phyloP scores from a whole-genome alignment of 2,329 filamentous ascomycete species.

The Trichothecium roseum region DNA sequence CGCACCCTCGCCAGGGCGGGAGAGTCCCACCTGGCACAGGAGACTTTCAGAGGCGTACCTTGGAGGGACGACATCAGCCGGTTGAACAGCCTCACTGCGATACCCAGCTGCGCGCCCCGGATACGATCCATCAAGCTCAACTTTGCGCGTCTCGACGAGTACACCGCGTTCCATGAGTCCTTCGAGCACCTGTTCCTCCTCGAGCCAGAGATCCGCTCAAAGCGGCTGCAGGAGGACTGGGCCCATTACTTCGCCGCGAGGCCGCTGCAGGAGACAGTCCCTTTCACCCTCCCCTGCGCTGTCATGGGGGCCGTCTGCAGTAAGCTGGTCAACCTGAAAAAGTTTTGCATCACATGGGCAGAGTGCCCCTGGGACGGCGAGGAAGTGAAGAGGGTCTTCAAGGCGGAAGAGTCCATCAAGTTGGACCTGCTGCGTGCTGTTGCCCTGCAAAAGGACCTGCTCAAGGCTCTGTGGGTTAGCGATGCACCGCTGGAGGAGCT shows the following conservation, averaged over 20 bases:
- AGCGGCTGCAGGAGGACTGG: slow-evolving; percentile 23
- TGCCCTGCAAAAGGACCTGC: slow-evolving; percentile 10
- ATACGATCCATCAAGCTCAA: slow-evolving; percentile 35
- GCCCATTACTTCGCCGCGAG: slow-evolving; percentile 24
- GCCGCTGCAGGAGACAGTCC: slow-evolving; percentile 7
- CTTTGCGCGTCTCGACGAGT: slow-evolving; percentile 30
- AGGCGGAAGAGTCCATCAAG: slow-evolving; percentile 8
- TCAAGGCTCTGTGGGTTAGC: slow-evolving; percentile 8
- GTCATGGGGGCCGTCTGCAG: slow-evolving; percentile 5
- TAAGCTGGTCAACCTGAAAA: slow-evolving; percentile 10
- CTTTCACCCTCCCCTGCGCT: not conserved
- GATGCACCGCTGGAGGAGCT: slow-evolving; percentile 9
- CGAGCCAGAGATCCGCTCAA: slow-evolving; percentile 24
- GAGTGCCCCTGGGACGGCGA: slow-evolving; percentile 11
- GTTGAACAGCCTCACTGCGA: slow-evolving; percentile 29
- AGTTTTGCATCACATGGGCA: slow-evolving; percentile 12
- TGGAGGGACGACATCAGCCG: slow-evolving; percentile 34
- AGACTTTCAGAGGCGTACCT: slow-evolving; percentile 29
- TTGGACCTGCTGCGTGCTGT: slow-evolving; percentile 6
- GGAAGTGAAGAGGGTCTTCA: slow-evolving; percentile 5
- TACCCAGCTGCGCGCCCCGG: slow-evolving; percentile 28
- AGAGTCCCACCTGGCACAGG: slow-evolving; percentile 29
- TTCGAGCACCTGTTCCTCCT: slow-evolving; percentile 25
- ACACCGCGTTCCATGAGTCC: slow-evolving; percentile 24
- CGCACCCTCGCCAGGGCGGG: slow-evolving; percentile 28